Percentiles rank a stretch among this genome's conserved stretches.
phyloP scores from a whole-genome alignment of 768 basidiomycete genomes.

The Suillus placidus region DNA sequence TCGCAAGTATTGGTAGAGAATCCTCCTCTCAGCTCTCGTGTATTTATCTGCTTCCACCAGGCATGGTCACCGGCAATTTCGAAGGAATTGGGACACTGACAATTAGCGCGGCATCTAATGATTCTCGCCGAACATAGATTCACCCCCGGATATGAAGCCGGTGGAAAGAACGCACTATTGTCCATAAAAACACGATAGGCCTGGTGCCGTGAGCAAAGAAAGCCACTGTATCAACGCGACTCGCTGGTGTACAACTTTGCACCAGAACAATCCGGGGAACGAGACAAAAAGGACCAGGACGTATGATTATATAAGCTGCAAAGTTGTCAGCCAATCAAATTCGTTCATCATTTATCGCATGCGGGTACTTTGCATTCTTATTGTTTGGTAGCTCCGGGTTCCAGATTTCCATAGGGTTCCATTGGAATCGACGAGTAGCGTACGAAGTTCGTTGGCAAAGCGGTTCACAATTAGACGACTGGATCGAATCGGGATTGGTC shows the following conservation, averaged over 20 bases:
- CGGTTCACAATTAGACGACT: neutral
- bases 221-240: neutral
- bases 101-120: neutral
- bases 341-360: neutral
- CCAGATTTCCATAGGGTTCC: neutral
- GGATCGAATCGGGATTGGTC: neutral
- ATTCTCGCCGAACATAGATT: neutral
- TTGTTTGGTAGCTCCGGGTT: neutral
- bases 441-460: neutral
- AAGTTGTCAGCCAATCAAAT: neutral
- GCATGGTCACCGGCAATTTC: neutral
- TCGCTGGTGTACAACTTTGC: neutral
- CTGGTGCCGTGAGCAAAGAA: neutral
- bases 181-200: neutral
- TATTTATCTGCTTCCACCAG: constrained; percentile 1
- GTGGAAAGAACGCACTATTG: neutral
- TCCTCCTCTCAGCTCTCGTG: neutral
- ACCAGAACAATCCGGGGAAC: neutral
- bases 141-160: neutral
- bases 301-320: neutral
- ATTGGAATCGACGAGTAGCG: neutral
- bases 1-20: neutral
- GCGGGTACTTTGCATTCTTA: neutral
- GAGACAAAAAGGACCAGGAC: neutral
- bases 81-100: neutral